phyloP scores from a whole-genome alignment of 2,329 filamentous ascomycete species.

The Metarhizium brunneum region DNA sequence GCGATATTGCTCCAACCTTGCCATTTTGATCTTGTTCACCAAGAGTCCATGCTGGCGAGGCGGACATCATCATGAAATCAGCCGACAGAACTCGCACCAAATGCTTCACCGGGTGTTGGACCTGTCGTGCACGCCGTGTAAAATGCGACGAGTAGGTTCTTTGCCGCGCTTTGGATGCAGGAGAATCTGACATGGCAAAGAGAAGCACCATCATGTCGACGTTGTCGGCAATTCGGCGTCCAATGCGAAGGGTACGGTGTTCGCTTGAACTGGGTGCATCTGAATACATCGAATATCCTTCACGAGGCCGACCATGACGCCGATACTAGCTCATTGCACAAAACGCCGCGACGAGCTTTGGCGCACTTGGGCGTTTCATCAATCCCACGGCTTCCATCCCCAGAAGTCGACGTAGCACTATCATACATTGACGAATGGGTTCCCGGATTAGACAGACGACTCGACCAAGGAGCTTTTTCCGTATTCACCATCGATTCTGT shows the following conservation, averaged over 20 bases:
- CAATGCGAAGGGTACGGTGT: conserved; percentile 13
- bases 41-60: not conserved
- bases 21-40: not conserved
- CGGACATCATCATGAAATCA: not conserved
- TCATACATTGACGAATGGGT: conserved; percentile 8
- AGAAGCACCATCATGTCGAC: conserved; percentile 6
- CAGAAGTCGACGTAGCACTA: conserved; percentile 4
- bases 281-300: conserved; percentile 2
- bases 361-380: not conserved
- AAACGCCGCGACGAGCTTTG: not conserved
- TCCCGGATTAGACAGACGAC: not conserved
- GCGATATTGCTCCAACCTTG: not conserved
- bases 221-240: conserved; percentile 8
- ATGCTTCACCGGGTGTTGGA: conserved; percentile 12
- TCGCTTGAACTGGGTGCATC: conserved; percentile 9
- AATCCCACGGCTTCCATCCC: conserved; percentile 1
- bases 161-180: not conserved
- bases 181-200: not conserved
- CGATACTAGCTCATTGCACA: not conserved
- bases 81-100: conserved; percentile 6
- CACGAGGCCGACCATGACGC: not conserved
- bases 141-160: conserved; percentile 11
- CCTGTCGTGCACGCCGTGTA: conserved; percentile 10
- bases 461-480: conserved; percentile 1
- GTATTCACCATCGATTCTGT: not conserved